Conservation (phyloP, 106 monocot species). For the Dendrobium huoshanense region DNA sequence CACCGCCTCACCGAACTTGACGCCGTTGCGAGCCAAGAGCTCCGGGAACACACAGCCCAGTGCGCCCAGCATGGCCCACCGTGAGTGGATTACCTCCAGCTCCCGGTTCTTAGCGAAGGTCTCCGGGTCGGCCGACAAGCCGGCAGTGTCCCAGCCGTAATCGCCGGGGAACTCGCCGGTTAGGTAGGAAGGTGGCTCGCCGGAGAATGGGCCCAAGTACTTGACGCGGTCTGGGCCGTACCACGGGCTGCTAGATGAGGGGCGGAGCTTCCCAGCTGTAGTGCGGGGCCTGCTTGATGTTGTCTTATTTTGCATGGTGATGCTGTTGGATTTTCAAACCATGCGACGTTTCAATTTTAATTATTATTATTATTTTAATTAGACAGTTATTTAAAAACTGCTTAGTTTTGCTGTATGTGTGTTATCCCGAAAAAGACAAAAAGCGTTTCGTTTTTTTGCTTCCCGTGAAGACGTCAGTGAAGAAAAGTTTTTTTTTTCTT, state of each 20-base stretch:
- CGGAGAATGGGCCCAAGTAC: constrained; percentile 51
- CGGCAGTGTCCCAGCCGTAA: constrained; percentile 40
- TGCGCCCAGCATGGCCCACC: constrained; percentile 38
- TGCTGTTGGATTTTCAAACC: too few relatives aligned
- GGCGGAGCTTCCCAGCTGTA: constrained; percentile 11
- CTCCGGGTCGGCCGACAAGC: constrained; percentile 33
- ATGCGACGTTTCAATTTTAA: too few relatives aligned
- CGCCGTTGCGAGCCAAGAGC: constrained; percentile 30
- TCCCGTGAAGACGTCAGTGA: too few relatives aligned
- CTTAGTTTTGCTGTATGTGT: too few relatives aligned
- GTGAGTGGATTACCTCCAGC: constrained; percentile 35
- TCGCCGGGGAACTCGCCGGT: constrained; percentile 61
- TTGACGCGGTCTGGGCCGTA: constrained; percentile 45
- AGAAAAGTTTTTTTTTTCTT: too few relatives aligned
- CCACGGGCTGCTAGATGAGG: constrained; percentile 34
- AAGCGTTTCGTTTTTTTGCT: too few relatives aligned
- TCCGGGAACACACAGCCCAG: constrained; percentile 30
- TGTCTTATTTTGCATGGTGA: constrained; percentile 22
- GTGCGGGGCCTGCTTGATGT: background rate
- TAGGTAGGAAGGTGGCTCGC: constrained; percentile 54
- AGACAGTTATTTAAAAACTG: too few relatives aligned
- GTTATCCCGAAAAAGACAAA: too few relatives aligned
- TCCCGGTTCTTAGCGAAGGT: constrained; percentile 39
- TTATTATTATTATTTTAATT: too few relatives aligned
- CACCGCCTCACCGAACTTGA: constrained; percentile 30